phyloP scores from a whole-genome alignment of 2,329 filamentous ascomycete species.

The Phialophora verrucosa region DNA sequence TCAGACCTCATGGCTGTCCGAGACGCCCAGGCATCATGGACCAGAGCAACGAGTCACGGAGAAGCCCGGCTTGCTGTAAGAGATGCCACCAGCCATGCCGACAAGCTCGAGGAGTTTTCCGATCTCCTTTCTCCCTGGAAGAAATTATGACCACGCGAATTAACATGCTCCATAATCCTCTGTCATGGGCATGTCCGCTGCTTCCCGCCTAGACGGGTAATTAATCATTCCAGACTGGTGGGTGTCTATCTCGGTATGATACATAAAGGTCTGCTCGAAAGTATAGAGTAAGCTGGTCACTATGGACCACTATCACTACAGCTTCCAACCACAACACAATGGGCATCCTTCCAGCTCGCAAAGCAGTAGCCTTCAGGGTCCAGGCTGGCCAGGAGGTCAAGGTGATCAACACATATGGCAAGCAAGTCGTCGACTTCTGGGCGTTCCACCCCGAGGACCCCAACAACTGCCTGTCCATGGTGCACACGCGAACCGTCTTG shows the following conservation, averaged over 20 bases:
- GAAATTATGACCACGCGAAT: not conserved
- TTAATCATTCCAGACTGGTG: not conserved
- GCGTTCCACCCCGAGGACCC: slow-evolving; percentile 49
- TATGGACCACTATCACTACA: not conserved
- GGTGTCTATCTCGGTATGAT: not conserved
- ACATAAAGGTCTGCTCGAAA: not conserved
- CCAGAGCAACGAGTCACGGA: not conserved
- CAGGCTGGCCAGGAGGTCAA: slow-evolving; percentile 49
- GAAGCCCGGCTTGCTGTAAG: not conserved
- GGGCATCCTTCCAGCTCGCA: slow-evolving; percentile 50
- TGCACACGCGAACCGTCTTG: slow-evolving; percentile 47
- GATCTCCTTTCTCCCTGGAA: not conserved
- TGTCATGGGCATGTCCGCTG: not conserved
- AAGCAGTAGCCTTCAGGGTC: slow-evolving; percentile 50
- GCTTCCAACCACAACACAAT: slow-evolving; percentile 2
- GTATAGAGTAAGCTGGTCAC: not conserved
- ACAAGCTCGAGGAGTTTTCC: not conserved
- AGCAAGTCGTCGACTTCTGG: slow-evolving; percentile 59
- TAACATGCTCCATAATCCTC: not conserved
- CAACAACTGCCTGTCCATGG: slow-evolving; percentile 45
- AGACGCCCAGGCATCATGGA: not conserved
- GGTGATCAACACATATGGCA: slow-evolving; percentile 55
- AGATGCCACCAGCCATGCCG: not conserved
- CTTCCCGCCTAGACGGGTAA: not conserved
- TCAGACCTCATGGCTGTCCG: not conserved